These are phyloP conservation scores for Taxillus chinensis DNA, from an alignment of 164 flowering plant species.

Conservation along the genomic window DNA sequence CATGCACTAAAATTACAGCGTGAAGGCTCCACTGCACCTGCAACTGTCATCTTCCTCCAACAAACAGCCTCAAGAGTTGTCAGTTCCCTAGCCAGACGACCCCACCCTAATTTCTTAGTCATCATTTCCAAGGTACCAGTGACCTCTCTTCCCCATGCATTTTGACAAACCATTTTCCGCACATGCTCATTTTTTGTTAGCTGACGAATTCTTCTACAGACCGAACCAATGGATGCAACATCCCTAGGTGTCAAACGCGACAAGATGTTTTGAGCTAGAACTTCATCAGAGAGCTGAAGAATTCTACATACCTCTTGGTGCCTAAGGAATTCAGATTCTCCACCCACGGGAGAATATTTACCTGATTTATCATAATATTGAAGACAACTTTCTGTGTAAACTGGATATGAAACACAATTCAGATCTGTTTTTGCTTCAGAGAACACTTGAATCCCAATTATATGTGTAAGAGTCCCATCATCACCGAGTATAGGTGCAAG, in stretches of 20 bases:
- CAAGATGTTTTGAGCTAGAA: conserved; percentile 68
- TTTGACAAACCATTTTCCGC: conserved; percentile 81
- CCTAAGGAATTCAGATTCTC: conserved; percentile 12
- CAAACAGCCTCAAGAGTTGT: conserved; percentile 85
- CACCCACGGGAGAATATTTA: conserved; percentile 20
- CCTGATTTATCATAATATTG: conserved; percentile 22
- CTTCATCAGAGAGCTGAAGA: conserved; percentile 79
- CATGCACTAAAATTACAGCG: conserved; percentile 88
- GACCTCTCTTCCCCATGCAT: conserved; percentile 84
- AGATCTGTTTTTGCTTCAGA: conserved; percentile 62
- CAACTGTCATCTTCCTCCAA: conserved; percentile 73
- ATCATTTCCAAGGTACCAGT: conserved; percentile 60
- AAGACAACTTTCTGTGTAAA: conserved; percentile 47
- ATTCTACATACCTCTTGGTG: conserved; percentile 42
- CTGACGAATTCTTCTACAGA: conserved; percentile 58
- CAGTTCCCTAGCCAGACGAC: conserved; percentile 69
- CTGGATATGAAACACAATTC: conserved; percentile 64
- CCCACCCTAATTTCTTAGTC: conserved; percentile 74
- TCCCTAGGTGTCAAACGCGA: conserved; percentile 77
- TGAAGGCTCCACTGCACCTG: conserved; percentile 78
- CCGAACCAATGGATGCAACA: conserved; percentile 84
- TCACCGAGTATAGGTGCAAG: conserved; percentile 63
- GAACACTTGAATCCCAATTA: conserved; percentile 76
- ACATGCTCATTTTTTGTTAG: conserved; percentile 76
- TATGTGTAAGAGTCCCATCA: conserved; percentile 64